Base-by-base conservation (phyloP, 225 moss, liverwort and hornwort species). In the Polytrichum commune region DNA sequence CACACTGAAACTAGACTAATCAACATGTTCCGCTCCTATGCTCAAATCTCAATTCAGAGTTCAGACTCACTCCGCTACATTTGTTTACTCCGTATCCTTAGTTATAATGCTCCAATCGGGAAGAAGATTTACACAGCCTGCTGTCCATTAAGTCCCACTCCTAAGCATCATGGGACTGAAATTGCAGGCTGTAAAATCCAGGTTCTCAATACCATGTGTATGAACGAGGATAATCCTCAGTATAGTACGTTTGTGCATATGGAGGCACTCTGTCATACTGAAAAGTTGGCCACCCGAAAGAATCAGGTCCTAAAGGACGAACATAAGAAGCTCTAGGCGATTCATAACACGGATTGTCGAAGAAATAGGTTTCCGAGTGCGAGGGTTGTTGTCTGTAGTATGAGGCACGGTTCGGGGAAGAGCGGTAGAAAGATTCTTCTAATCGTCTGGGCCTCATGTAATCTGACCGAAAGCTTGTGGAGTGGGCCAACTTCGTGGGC, bases 331-430 rank as follows among this genome's bases (percentile, higher is more conserved):
- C 46, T 46, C 46, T 16, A 46, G 13, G 46, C 46, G 16, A 46
- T 46, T 46, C 46, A 13, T 46, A 46, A 16, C 3, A 46, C 16
- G 46, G 46, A 16, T 46, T 46, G 46, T 46, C 46, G 16, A 46
- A 46, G 46, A 46, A 46, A 46, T 13, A 46, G 13, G 46, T 4
- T 46, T 46, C 13, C 16, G 46, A 2, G 7, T 54, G 63, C 69
- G 77, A 69, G 67, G 58, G 60, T 2, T 78, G 82, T 67, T 75
- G 72, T 29, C 75, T 73, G 69, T 68, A 78, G 53, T 65, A 78
- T 0, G 80, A 73, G 23, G 76, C 56, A 55, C 76, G 80, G 62
- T 68, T 86, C 5, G 77, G 54, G 19, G 77, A 73, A 13, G 78
- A 1, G 0, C 73, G 78, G 57, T 86, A 83, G 26, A 80, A 67